Evolutionary conservation across 306 rosid species (phyloP).

Genomic region (Glycyrrhiza uralensis): DNA sequence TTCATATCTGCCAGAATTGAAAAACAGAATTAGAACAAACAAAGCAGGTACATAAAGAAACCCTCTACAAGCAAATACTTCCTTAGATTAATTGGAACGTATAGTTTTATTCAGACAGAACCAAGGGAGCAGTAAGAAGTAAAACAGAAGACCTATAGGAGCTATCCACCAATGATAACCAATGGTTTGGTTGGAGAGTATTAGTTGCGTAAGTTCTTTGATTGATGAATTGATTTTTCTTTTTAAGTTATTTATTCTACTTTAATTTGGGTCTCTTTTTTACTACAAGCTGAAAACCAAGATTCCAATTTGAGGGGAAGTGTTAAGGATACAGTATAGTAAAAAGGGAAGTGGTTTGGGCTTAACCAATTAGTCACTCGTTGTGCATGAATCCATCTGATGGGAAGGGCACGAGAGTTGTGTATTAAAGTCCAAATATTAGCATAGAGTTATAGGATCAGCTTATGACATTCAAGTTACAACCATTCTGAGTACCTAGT

Average conservation of each 20-base stretch:
- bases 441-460: not conserved
- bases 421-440: not conserved
- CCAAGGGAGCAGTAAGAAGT: not conserved
- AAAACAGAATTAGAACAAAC: slow-evolving; percentile 30
- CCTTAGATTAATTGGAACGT: not conserved
- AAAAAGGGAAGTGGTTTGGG: not conserved
- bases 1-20: slow-evolving; percentile 70
- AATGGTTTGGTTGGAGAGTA: not conserved
- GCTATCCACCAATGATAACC: not conserved
- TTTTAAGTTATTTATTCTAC: not conserved
- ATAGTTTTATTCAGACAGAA: not conserved
- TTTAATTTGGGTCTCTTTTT: not conserved
- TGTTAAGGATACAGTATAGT: not conserved
- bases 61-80: not conserved
- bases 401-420: not conserved
- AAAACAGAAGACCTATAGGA: not conserved
- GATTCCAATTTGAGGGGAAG: not conserved
- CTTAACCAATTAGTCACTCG: not conserved
- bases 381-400: not conserved
- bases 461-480: not conserved
- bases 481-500: not conserved
- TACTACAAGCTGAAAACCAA: not conserved
- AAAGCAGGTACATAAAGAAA: slow-evolving; percentile 11
- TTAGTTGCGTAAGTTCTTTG: slow-evolving; percentile 1
- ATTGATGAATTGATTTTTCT: not conserved